Conservation (phyloP, 331 rosid genomes). For the Malus hybrid region DNA sequence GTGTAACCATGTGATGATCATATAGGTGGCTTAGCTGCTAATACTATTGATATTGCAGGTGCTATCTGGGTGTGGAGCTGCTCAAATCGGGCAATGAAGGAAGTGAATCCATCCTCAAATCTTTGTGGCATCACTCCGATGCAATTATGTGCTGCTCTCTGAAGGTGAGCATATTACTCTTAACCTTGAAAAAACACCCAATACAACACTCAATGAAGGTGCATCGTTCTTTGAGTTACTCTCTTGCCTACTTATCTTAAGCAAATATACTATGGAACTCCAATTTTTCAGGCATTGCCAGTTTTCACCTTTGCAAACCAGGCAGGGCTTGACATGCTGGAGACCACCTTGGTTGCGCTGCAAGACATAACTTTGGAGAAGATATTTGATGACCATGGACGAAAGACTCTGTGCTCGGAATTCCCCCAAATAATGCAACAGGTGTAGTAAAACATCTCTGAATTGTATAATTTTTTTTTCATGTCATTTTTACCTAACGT, state of each 20-base stretch:
- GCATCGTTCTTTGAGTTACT: not conserved
- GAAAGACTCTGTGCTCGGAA: conserved; percentile 84
- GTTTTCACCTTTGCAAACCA: conserved; percentile 99
- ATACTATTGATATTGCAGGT: conserved; percentile 37
- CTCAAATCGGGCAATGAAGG: conserved; percentile 76
- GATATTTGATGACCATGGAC: conserved; percentile 94
- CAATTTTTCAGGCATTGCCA: conserved; percentile 72
- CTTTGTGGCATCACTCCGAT: conserved; percentile 97
- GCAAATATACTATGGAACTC: not conserved
- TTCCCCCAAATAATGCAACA: conserved; percentile 99
- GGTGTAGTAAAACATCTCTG: conserved; percentile 29
- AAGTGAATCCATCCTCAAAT: conserved; percentile 68
- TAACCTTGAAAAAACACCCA: not conserved
- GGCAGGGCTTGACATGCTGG: conserved; percentile 99
- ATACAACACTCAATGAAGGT: not conserved
- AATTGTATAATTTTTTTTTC: not conserved
- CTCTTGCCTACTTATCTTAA: not conserved
- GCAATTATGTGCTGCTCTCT: conserved; percentile 93
- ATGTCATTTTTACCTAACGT: not conserved
- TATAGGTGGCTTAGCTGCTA: not conserved
- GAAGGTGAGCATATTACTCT: conserved; percentile 47
- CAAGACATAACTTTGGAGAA: conserved; percentile 89
- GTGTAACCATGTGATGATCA: not conserved
- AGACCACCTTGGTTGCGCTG: conserved; percentile 94
- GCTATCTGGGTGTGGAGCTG: conserved; percentile 91